Percentiles rank a stretch among this genome's conserved stretches.
Conservation (phyloP, 75 land plant genomes). For the Larix kaempferi region DNA sequence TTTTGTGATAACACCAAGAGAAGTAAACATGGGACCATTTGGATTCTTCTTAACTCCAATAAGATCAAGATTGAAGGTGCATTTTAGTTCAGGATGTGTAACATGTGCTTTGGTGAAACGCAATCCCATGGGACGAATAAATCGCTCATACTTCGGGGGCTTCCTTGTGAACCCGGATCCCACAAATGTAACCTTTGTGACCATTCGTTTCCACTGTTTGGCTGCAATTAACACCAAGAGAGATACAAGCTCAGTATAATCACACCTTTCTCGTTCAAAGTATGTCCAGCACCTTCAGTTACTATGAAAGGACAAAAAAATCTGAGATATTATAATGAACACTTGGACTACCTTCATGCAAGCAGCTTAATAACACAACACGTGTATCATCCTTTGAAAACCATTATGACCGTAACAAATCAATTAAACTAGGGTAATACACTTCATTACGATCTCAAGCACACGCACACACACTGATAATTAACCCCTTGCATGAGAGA, state of each 20-base stretch:
- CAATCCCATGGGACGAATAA: conserved; percentile 91
- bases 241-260: not conserved
- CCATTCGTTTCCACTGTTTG: conserved; percentile 99
- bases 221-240: conserved; percentile 41
- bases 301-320: not conserved
- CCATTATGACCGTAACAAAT: too few species aligned
- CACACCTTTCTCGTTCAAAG: not conserved
- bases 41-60: conserved; percentile 99
- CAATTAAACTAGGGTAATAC: too few species aligned
- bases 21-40: conserved; percentile 96
- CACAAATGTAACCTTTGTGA: conserved; percentile 96
- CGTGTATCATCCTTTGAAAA: too few species aligned
- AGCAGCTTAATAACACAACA: not conserved
- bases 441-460: too few species aligned
- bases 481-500: too few species aligned
- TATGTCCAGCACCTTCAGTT: not conserved
- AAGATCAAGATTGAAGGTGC: conserved; percentile 97
- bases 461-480: too few species aligned
- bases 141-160: conserved; percentile 97
- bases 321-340: not conserved
- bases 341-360: not conserved
- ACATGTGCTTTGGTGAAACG: conserved; percentile 98
- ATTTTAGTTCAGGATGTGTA: conserved; percentile 96
- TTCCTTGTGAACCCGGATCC: conserved; percentile 97
- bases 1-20: conserved; percentile 93